Conservation (phyloP, 495 filamentous ascomycete species). For the Evernia prunastri region DNA sequence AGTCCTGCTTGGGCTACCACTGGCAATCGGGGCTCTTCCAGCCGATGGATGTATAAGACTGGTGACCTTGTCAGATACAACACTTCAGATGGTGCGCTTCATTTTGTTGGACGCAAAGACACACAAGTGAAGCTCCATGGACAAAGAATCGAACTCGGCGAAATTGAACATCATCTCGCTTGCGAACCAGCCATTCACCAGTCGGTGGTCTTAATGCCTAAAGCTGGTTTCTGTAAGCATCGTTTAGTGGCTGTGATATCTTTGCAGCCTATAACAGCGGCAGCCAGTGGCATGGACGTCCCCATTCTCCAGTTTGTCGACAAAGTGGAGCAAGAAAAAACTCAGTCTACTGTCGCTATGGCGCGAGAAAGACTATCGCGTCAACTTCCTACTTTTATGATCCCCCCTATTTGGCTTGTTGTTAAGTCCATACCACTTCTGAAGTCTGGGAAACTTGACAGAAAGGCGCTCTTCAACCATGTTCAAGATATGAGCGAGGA, state of each 20-base stretch:
- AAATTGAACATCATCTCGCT: conserved; percentile 35
- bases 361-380: conserved; percentile 33
- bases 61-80: conserved; percentile 32
- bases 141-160: conserved; percentile 29
- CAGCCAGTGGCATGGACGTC: not conserved
- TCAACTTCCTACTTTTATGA: conserved; percentile 49
- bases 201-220: conserved; percentile 41
- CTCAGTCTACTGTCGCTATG: conserved; percentile 27
- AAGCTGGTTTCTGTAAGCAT: conserved; percentile 36
- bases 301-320: not conserved
- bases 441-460: conserved; percentile 48
- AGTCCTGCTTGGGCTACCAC: conserved; percentile 34
- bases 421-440: conserved; percentile 45
- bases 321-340: conserved; percentile 18
- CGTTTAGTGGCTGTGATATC: conserved; percentile 37
- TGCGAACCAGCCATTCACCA: conserved; percentile 41
- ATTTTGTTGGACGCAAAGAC: conserved; percentile 32
- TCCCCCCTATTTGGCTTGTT: conserved; percentile 47
- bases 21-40: conserved; percentile 14
- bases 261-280: conserved; percentile 15
- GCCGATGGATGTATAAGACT: conserved; percentile 31
- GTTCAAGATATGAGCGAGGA: conserved; percentile 34
- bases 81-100: conserved; percentile 23
- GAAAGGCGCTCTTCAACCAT: conserved; percentile 37
- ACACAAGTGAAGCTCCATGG: conserved; percentile 35